These are phyloP conservation scores for Blastocystis sp. DNA, from an alignment of 352 stramenopile species.

Conservation along the genomic window DNA sequence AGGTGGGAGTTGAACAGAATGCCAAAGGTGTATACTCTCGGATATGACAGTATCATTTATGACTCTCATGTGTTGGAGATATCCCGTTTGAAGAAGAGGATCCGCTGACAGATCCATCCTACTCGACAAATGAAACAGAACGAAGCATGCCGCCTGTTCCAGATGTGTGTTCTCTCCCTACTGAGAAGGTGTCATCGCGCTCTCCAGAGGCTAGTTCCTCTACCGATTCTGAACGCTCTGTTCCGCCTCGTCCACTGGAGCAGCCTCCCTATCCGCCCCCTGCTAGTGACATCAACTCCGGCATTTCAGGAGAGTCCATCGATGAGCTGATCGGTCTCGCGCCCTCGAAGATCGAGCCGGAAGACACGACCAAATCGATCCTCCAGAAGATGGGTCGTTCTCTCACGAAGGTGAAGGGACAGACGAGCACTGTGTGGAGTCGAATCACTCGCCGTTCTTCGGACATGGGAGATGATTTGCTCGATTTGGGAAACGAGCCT, in stretches of 20 bases:
- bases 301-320: neutral
- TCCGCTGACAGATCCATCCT: neutral
- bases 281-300: neutral
- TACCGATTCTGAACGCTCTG: neutral
- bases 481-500: neutral
- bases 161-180: neutral
- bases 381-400: conserved; percentile 23
- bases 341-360: neutral
- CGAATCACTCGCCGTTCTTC: neutral
- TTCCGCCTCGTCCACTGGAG: neutral
- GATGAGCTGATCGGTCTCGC: conserved; percentile 9
- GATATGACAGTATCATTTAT: neutral
- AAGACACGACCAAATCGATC: neutral
- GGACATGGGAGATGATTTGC: neutral
- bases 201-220: neutral
- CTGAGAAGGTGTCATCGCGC: neutral
- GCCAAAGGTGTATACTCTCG: neutral
- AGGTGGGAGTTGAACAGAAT: neutral
- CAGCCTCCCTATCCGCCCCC: neutral
- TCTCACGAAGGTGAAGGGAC: conserved; percentile 14
- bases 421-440: neutral
- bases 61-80: neutral
- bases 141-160: neutral
- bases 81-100: neutral
- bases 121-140: neutral